Base-by-base conservation (phyloP, 2,329 filamentous ascomycete species). In the Thermothelomyces thermophilus region DNA sequence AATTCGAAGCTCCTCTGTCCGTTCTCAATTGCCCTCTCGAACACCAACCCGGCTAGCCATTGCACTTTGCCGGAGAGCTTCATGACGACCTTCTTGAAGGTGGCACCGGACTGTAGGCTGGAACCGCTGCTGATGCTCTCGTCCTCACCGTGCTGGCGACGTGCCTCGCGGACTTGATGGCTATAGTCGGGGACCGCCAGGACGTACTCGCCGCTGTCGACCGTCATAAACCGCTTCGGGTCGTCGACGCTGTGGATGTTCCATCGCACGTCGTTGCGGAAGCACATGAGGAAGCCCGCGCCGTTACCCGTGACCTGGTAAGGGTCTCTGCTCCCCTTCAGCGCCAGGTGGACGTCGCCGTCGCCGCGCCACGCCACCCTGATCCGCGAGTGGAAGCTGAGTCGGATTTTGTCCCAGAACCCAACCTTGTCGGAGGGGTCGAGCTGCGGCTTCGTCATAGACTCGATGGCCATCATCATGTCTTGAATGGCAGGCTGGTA, bases 401-500 rank as follows among this genome's bases (percentile, higher is more conserved):
- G 76, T 48, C 93, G 79, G 45, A 98, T 90, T 74, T 98, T 98
- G 70, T 98, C 93, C 93, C 93, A 98, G 71, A 98, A 98, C 3
- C 93, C 93, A 41, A 95, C 89, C 49, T 86, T 79, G 57, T 98
- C 94, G 0, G 93, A 97, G 1, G 87, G 86, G 65, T 98, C 94
- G 24, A 96, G 76, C 56, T 91, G 90, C 7, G 91, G 89, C 64
- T 98, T 98, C 1, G 91, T 96, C 65, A 98, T 97, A 2, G 87
- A 91, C 68, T 98, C 93, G 54, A 98, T 87, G 22, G 90, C 90
- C 79, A 97, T 96, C 93, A 98, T 98, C 86, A 97, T 95, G 63
- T 98, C 94, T 66, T 98, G 93, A 42, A 98, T 91, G 1, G 91
- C 91, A 24, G 94, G 93, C 63, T 98, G 94, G 63, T 97, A 98